Base-by-base conservation (phyloP, 176 grass and related monocot species). In the Oryza brachyantha region DNA sequence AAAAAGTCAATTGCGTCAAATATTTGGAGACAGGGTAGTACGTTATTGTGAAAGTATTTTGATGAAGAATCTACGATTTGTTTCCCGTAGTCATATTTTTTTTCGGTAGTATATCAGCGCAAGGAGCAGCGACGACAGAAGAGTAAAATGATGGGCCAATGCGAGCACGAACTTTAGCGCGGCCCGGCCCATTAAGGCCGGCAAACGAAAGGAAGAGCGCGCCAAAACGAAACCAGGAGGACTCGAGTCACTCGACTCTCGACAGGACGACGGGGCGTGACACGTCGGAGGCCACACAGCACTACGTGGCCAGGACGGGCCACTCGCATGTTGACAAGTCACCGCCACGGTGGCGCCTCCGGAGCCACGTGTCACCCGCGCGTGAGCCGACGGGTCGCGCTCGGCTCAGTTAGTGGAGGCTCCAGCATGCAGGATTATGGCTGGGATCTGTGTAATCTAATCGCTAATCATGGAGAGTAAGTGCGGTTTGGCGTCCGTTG, bases 251-350 rank as follows among this genome's bases (percentile, higher is more conserved):
- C n/a, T n/a, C n/a, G n/a, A n/a, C n/a, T n/a, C n/a, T n/a, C n/a
- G 3, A 67, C 26, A 43, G 9, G 29, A 22, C 17, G 0, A 7
- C 10, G 5, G 0, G 5, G 22, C 83, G 7, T 61, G 77, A 89
- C 81, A 91, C 88, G 60, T 80, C 35, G 42, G 84, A 83, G 43
- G 27, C 26, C 72, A 62, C 63, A 13, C 12, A 0, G 35, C 65
- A 70, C 46, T 10, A 70, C 36, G 60, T 0, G 59, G 35, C 70
- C 0, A 0, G 45, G 1, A 12, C 31, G 37, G 37, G 5, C 81
- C 89, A 87, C 65, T 24, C 59, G 3, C 13, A 48, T 52, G 39
- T 87, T 77, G 89, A 91, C 89, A 91, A 84, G 48, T 87, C 89
- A 91, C 8, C 65, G 3, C 31, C 72, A 43, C 46, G 8, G 3